Evolutionary conservation across 768 basidiomycete species (phyloP).

Genomic region (Galerina marginata): DNA sequence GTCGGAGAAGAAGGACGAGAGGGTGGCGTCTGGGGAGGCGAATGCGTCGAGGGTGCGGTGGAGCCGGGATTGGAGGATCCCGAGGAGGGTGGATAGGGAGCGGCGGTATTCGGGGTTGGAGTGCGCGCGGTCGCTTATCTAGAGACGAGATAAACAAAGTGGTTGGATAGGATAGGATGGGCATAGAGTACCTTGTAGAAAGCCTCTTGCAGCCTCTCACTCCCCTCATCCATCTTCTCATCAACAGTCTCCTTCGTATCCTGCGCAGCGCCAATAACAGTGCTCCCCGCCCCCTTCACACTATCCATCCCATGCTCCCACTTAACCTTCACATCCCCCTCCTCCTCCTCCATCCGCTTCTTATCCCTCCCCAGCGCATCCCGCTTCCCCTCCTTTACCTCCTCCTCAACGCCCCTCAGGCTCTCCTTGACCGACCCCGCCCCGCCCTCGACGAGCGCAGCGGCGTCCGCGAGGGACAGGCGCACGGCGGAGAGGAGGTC

Average conservation of each 20-base stretch:
- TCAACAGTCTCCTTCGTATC: constrained; percentile 44
- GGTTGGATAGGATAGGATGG: neutral
- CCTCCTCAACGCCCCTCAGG: constrained; percentile 59
- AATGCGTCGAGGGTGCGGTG: constrained; percentile 55
- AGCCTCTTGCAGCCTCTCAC: constrained; percentile 50
- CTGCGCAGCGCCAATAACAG: constrained; percentile 60
- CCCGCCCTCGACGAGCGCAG: constrained; percentile 58
- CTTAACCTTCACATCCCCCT: constrained; percentile 55
- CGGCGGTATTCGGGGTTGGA: constrained; percentile 62
- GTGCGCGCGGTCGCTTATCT: constrained; percentile 72
- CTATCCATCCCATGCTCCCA: constrained; percentile 76
- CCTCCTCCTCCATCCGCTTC: constrained; percentile 54
- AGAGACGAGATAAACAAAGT: neutral
- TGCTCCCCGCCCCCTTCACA: constrained; percentile 60
- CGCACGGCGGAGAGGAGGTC: constrained; percentile 72
- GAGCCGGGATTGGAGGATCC: constrained; percentile 61
- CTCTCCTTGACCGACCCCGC: constrained; percentile 57
- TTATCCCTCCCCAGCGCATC: constrained; percentile 61
- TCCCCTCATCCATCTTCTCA: constrained; percentile 52
- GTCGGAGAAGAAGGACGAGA: constrained; percentile 64
- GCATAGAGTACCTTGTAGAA: constrained; percentile 48
- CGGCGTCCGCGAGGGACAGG: constrained; percentile 68
- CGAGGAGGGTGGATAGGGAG: constrained; percentile 62
- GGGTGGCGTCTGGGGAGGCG: constrained; percentile 48
- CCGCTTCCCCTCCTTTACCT: constrained; percentile 65